phyloP scores from a whole-genome alignment of 164 flowering plant species.

The Warburgia ugandensis region DNA sequence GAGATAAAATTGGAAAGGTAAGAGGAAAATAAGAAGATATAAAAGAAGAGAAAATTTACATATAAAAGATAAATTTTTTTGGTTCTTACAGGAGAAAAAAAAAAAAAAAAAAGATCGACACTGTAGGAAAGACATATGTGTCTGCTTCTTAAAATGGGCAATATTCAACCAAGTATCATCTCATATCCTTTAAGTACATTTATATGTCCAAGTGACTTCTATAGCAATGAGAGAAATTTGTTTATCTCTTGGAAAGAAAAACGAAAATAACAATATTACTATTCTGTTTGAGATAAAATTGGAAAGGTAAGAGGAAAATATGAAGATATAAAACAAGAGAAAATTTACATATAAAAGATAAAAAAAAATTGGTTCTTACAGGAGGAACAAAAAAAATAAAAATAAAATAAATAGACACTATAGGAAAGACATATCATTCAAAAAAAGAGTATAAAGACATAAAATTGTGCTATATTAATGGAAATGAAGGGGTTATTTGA shows the following conservation, averaged over 20 bases:
- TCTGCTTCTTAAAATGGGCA: too few relatives aligned
- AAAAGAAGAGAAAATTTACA: neutral
- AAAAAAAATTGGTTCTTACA: neutral
- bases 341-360: neutral
- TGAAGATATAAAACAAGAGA: neutral
- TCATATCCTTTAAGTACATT: too few relatives aligned
- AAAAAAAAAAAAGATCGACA: neutral
- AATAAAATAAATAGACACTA: neutral
- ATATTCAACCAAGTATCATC: too few relatives aligned
- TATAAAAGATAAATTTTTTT: neutral
- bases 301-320: neutral
- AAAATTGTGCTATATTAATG: neutral
- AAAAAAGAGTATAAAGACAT: neutral
- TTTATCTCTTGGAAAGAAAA: too few relatives aligned
- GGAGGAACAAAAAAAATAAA: neutral
- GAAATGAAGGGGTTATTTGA: neutral
- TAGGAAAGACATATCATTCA: neutral
- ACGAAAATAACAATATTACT: too few relatives aligned
- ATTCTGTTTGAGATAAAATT: too few relatives aligned
- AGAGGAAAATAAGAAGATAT: neutral
- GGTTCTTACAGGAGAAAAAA: neutral
- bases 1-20: too few relatives aligned
- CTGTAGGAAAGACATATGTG: neutral
- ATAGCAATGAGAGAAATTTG: too few relatives aligned
- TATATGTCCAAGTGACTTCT: too few relatives aligned